phyloP scores from a whole-genome alignment of 257 asterid genomes.

The Mitragyna speciosa region DNA sequence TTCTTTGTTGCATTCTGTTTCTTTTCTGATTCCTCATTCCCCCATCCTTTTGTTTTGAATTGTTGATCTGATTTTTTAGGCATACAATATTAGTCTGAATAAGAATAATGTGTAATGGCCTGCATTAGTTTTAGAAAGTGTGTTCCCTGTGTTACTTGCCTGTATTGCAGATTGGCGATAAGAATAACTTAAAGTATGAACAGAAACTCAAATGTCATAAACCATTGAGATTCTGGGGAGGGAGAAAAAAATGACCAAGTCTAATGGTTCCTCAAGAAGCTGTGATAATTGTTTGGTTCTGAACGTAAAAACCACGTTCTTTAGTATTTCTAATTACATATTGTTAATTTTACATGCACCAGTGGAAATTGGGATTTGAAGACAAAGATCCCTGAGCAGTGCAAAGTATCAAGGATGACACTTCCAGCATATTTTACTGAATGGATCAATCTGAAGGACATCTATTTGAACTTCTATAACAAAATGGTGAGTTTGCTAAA shows the following conservation, averaged over 20 bases:
- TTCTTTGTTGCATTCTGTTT: no score
- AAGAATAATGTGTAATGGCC: background rate
- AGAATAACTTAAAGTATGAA: background rate
- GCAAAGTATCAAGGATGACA: conserved; percentile 59
- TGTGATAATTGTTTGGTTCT: background rate
- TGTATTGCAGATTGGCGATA: background rate
- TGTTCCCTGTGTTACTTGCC: background rate
- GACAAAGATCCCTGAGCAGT: conserved; percentile 87
- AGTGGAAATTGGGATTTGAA: conserved; percentile 99
- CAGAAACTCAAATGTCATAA: background rate
- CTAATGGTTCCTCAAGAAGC: no score
- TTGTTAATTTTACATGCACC: conserved; percentile 23
- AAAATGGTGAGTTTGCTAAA: conserved; percentile 54
- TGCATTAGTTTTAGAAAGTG: background rate
- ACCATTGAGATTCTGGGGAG: background rate
- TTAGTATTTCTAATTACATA: conserved; percentile 19
- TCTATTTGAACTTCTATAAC: conserved; percentile 78
- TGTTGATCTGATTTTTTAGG: background rate
- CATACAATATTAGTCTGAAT: background rate
- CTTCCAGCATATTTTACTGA: conserved; percentile 85
- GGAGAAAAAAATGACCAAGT: background rate
- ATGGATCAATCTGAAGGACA: conserved; percentile 94
- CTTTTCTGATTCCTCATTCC: background rate
- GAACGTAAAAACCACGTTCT: background rate
- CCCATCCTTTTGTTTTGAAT: background rate